Base-by-base conservation (phyloP, 2,329 filamentous ascomycete species). In the Dactylellina drechsleri region DNA sequence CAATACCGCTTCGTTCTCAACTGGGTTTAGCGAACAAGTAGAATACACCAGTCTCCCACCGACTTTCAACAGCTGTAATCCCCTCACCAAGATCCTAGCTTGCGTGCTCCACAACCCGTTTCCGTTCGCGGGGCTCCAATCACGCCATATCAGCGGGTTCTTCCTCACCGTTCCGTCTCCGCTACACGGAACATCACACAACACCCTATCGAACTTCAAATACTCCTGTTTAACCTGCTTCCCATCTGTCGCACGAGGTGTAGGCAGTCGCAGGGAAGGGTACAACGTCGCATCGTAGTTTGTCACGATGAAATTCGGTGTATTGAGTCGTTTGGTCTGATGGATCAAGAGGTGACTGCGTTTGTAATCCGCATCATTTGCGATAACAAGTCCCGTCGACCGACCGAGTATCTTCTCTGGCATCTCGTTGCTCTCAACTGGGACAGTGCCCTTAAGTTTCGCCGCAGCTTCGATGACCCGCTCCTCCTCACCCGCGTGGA, bases 231-330 rank as follows among this genome's bases (percentile, higher is more conserved):
- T 84, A 26, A 83, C 83, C 36, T 84, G 85, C 41, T 58, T 66
- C 6, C 67, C 67, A 75, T 87, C 85, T 18, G 85, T 81, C 65
- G 84, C 81, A 40, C 85, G 82, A 2, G 85, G 84, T 12, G 89
- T 83, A 16, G 90, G 89, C n/a, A 98, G 87, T 81, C 91, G 92
- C 80, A 99, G 92, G 0, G 93, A 93, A 1, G 95, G 95, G 82
- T 93, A 99, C 82, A 96, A 89, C 3, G 93, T 97, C 49, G 95
- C 95, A 82, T 99, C 95, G 84, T 99, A 94, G 82, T 99, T 98
- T 49, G 93, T 98, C 76, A 99, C 94, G 77, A 99, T 91, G 78
- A 99, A 85, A 82, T 99, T 99, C 1, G 95, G 94, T 3, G 95
- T 98, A 77, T 94, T 97, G 59, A 99, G 86, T 76, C 95, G 91